phyloP scores from a whole-genome alignment of 441 rosid genomes.

The Iberis amara region DNA sequence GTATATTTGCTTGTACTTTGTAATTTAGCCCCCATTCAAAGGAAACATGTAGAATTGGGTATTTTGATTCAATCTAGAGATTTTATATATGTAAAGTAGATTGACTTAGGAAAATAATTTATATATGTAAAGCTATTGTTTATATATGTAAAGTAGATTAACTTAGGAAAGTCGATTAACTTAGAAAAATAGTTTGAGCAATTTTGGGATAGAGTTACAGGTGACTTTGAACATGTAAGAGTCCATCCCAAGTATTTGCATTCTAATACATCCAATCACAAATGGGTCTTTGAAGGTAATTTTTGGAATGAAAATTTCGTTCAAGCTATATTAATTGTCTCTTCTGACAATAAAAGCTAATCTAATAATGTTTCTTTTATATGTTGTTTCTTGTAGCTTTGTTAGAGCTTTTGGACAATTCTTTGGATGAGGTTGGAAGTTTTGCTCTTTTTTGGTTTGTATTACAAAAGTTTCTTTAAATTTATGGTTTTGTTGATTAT shows the following conservation, averaged over 20 bases:
- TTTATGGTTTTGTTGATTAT: constrained; percentile 11
- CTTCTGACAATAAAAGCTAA: background rate
- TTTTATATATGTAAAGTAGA: no score
- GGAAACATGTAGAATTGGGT: no score
- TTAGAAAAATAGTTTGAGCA: background rate
- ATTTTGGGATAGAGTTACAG: constrained; percentile 27
- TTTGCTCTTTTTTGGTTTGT: background rate
- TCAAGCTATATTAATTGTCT: no score
- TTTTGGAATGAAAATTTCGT: background rate
- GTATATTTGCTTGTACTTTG: no score
- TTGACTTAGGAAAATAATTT: no score
- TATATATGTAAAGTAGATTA: no score
- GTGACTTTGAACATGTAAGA: constrained; percentile 87
- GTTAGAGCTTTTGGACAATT: constrained; percentile 89
- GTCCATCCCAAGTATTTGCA: constrained; percentile 94
- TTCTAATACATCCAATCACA: constrained; percentile 95
- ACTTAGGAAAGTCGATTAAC: no score
- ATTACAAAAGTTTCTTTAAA: background rate
- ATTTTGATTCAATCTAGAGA: no score
- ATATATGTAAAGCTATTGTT: no score
- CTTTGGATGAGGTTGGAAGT: constrained; percentile 72
- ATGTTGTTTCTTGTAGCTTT: constrained; percentile 49
- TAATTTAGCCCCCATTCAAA: no score
- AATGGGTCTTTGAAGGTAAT: constrained; percentile 97
- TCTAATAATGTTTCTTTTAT: background rate